phyloP scores from a whole-genome alignment of 192 early-diverging fungal genomes.

The Rhizoclosmatium sp. region DNA sequence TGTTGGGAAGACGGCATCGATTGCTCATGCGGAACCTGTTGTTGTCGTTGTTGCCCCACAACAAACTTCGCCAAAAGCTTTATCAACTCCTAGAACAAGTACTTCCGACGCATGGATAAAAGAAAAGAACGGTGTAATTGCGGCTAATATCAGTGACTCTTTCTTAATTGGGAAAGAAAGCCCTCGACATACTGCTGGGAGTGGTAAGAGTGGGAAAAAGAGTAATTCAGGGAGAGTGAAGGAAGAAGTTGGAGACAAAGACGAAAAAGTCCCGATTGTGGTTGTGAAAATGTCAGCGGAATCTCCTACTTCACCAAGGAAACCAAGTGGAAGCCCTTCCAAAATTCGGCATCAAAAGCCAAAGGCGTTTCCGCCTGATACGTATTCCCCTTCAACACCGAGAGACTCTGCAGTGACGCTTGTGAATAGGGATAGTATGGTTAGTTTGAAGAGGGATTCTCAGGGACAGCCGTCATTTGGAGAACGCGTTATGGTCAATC shows the following conservation, averaged over 20 bases:
- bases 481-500: background rate
- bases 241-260: background rate
- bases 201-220: background rate
- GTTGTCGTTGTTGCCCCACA: conserved; percentile 27
- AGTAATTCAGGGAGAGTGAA: background rate
- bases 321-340: background rate
- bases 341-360: conserved; percentile 2
- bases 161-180: conserved; percentile 3
- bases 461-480: conserved; percentile 1
- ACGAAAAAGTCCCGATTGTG: conserved; percentile 21
- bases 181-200: background rate
- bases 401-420: conserved; percentile 20
- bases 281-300: conserved; percentile 27
- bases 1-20: background rate
- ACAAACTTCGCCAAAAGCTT: background rate
- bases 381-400: background rate
- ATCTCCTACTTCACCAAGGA: background rate
- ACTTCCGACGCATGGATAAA: conserved; percentile 34
- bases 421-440: background rate
- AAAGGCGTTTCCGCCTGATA: background rate
- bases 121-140: background rate
- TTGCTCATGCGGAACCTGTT: conserved; percentile 15
- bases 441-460: conserved; percentile 3
- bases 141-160: background rate
- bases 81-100: background rate